Conservation (phyloP, 345 rosid genomes). For the Bruguiera sexangula region DNA sequence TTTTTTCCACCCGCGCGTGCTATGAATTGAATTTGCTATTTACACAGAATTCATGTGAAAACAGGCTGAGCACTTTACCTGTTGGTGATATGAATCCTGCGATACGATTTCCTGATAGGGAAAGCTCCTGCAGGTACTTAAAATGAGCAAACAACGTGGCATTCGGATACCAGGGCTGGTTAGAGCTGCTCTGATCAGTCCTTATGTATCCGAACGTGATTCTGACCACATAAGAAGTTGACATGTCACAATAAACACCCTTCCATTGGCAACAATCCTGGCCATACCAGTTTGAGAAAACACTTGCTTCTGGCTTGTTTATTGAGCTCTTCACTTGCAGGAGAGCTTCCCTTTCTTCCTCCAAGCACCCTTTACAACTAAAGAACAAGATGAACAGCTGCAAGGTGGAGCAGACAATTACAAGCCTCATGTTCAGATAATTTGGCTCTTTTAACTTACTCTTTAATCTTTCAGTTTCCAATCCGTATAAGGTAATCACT, state of each 20-base stretch:
- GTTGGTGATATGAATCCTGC: conserved; percentile 17
- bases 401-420: not conserved
- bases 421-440: not conserved
- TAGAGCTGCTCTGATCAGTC: not conserved
- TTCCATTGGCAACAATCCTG: conserved; percentile 22
- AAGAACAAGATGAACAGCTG: not conserved
- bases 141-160: conserved; percentile 20
- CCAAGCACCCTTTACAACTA: conserved; percentile 6
- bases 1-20: no score
- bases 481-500: no score
- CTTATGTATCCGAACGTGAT: not conserved
- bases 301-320: not conserved
- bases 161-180: conserved; percentile 11
- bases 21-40: no score
- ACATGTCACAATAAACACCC: conserved; percentile 3
- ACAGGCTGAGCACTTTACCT: not conserved
- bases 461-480: no score
- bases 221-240: not conserved
- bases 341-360: conserved; percentile 20
- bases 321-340: conserved; percentile 15
- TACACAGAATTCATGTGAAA: no score
- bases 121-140: conserved; percentile 6
- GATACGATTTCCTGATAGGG: conserved; percentile 12
- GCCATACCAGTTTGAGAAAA: conserved; percentile 22
- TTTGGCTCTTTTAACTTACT: not conserved